Evolutionary conservation across 345 rosid species (phyloP), one percentile per base, ranked within the genome.

Genomic region (Trapa bicornis): DNA sequence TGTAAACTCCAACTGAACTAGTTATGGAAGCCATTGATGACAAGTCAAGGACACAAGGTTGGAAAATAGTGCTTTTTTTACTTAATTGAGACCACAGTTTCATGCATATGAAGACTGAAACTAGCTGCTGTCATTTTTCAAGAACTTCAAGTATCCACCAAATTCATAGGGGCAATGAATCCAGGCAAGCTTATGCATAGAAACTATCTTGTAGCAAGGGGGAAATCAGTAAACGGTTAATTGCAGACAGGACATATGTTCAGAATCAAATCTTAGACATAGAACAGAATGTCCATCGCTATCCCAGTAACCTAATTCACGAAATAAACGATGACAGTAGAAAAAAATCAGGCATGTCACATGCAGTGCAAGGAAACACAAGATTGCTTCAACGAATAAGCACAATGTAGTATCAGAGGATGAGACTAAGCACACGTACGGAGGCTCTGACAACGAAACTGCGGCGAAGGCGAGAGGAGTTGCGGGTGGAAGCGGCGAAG

Each of bases 361-460:
- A 32, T 32, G 32, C 62, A 57, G 29, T 57, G 62, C 62, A 10
- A 50, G 14, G 22, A 3, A 50, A 2, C 11, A 37, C 33, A 7
- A 3, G 62, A 32, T 7, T 57, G 33, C 62, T 29, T 57, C 37
- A 57, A 32, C 1, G 62, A 11, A 33, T 22, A 57, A 35, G 63
- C 63, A 33, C 37, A 35, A 58, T 35, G 38, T 33, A 7, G 29
- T 15, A 47, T 10, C 58, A 54, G 16, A 43, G 10, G 47, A 13
- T 47, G 7, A 29, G 32, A 69, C 2, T 8, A 45, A 37, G 52
- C 17, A 32, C 2, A 71, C 89, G 64, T 77, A 90, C 96, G 47
- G 81, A 62, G 45, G 98, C 89, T 66, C 75, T 85, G 75, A 88
- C 84, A 48, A 76, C 75, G 70, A 93, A 87, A 74, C 85, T 68